Percentiles rank a stretch among this genome's conserved stretches.
phyloP scores from a whole-genome alignment of 192 early-diverging fungal genomes.

The Backusella liffmaniae region DNA sequence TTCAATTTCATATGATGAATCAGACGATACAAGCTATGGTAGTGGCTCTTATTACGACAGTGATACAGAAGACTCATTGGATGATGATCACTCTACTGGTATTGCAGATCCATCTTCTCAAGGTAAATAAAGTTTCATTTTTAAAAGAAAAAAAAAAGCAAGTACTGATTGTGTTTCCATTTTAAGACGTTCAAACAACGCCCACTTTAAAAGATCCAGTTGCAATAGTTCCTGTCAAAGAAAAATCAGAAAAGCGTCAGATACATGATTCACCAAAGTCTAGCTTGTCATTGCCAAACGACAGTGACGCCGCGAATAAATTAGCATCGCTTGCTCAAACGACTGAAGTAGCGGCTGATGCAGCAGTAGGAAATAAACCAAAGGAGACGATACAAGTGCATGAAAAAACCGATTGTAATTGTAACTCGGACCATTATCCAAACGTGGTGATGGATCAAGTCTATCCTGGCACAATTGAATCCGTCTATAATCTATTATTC shows the following conservation, averaged over 20 bases:
- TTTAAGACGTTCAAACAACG: background rate
- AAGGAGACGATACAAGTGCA: background rate
- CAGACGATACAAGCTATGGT: background rate
- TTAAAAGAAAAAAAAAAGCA: background rate
- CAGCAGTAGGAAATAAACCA: background rate
- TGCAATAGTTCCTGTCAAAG: background rate
- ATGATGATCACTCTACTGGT: background rate
- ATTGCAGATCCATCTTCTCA: background rate
- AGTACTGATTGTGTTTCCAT: background rate
- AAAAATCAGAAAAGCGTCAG: background rate
- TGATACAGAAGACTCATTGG: background rate
- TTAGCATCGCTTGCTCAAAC: background rate
- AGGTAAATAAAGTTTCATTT: background rate
- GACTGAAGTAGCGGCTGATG: background rate
- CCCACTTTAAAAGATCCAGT: background rate
- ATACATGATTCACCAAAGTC: background rate
- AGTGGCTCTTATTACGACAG: background rate
- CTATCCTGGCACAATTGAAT: conserved; percentile 1
- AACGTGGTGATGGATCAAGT: conserved; percentile 34
- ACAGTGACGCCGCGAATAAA: background rate
- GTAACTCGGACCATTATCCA: conserved; percentile 44
- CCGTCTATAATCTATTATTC: background rate
- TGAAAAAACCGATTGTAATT: conserved; percentile 39
- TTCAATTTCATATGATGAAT: background rate
- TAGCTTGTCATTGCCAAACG: background rate